Evolutionary conservation across 805 yeast species (phyloP), one percentile per base, ranked within the genome.

Genomic region (Ogataea parapolymorpha): DNA sequence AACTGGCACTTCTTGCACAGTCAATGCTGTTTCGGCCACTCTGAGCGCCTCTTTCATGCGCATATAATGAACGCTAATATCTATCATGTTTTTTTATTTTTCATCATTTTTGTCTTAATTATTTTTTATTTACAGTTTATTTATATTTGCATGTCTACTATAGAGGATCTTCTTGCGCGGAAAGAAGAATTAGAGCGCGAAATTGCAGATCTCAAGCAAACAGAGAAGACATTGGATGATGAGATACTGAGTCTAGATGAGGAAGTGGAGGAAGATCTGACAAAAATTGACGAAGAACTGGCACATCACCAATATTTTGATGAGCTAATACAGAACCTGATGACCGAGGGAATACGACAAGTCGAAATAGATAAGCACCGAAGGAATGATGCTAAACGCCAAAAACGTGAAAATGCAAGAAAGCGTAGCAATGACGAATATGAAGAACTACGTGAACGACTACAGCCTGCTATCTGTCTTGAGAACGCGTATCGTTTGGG

Each of bases 1-100:
- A 1, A 88, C 95, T 0, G 96, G 96, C 0, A 87, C 90, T 54
- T 87, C 96, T 30, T 75, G 77, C n/a, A 65, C 64, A 31, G 67
- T 67, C 16, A 88, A 66, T 0, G 95, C 93, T 27, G 71, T 61
- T 46, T 74, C 72, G 0, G 91, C 95, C 30, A 77, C 70, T 25
- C 68, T 59, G 12, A 77, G 54, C 3, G 86, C 82, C 14, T 61
- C 49, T 26, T 66, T 58, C 86, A 80, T 81, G 50, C 65, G 68
- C 52, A 56, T 37, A 45, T 65, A 66, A 35, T 57, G 62, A 6
- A 15, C 12, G 11, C 32, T 20, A 3, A 32, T 12, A 31, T 38
- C 41, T 37, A 38, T 32, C 7, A 9, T 34, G 13, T 7, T 32
- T 20, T 5, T 26, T 18, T 30, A 31, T 39, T 17, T 24, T 35